A percentile compares a stretch with the other conserved stretches of the same genome.
Evolutionary conservation across 805 yeast genomes (phyloP).

Genomic region (Zygosaccharomyces pseudorouxii): DNA sequence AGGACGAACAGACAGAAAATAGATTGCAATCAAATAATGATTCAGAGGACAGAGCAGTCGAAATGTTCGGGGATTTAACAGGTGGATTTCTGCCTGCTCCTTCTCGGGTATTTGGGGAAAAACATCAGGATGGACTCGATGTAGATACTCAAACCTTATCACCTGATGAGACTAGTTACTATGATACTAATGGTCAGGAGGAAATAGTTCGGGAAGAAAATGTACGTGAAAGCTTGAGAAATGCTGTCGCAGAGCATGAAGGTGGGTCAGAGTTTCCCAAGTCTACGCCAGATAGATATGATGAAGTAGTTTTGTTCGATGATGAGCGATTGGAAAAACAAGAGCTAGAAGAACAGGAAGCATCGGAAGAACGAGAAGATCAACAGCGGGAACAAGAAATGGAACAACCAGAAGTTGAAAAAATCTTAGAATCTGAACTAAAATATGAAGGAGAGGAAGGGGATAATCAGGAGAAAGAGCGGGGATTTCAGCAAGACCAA

Average conservation of each 20-base stretch:
- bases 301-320: too few species aligned
- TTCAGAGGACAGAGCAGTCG: neutral
- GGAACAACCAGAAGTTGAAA: slow-evolving; percentile 1
- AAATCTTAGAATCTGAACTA: neutral
- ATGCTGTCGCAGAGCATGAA: too few species aligned
- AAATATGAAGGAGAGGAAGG: neutral
- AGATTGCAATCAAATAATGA: neutral
- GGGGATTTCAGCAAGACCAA: neutral
- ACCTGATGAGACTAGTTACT: neutral
- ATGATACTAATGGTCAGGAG: neutral
- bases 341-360: neutral
- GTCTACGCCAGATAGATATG: too few species aligned
- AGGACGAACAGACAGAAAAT: neutral
- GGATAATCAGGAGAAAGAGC: slow-evolving; percentile 2
- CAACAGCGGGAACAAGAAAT: slow-evolving; percentile 2
- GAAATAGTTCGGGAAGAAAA: neutral
- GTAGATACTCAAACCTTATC: neutral
- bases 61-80: neutral
- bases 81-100: neutral
- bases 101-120: neutral
- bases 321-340: too few species aligned
- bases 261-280: too few species aligned
- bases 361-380: neutral
- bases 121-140: neutral
- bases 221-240: neutral